Base-by-base conservation (phyloP, 805 yeast species). In the Wickerhamiella shivajii region DNA sequence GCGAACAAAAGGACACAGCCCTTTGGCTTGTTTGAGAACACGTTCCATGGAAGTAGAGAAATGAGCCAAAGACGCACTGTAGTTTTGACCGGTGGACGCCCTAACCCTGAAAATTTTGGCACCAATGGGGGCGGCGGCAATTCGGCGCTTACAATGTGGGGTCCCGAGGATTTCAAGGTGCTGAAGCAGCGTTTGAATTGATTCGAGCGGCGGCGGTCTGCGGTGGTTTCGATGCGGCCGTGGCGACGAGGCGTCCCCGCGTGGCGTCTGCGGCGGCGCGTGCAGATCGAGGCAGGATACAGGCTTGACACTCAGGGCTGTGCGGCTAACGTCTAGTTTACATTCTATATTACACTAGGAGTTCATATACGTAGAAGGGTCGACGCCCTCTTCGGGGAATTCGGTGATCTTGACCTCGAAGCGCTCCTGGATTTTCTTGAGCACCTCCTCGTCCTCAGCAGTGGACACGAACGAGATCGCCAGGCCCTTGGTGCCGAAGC, bases 401-500 rank as follows among this genome's bases (percentile, higher is more conserved):
- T 80, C 92, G 40, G 84, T 67, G 53, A 87, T 75, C 64, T 85
- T 81, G 47, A 90, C 97, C 59, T 87, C 96, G 61, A 90, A 90
- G 64, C 97, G 76, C 49, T 81, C 92, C 67, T 90, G 98, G 56
- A 90, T 90, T 63, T 83, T 77, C 52, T 70, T 78, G 59, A 90
- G 69, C 27, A 85, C 79, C 62, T 77, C 81, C 60, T 83, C 84
- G 55, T 90, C 98, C 44, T 75, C 87, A 50, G 74, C 78, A 39
- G 75, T 67, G 27, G 90, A 67, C 36, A 90, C 90, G 45, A 87
- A 80, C 26, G 95, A 81, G 39, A 90, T 70, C 34, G 96, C 93
- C 51, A 90, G 74, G 66, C 98, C 98, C 67, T 87, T 87, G 56
- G 98, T 87, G 67, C 98, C 98, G 52, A 87, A 87, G 71, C 98